These are phyloP conservation scores for Macrophomina tecta DNA, from an alignment of 2,329 filamentous ascomycete genomes.

Conservation along the genomic window DNA sequence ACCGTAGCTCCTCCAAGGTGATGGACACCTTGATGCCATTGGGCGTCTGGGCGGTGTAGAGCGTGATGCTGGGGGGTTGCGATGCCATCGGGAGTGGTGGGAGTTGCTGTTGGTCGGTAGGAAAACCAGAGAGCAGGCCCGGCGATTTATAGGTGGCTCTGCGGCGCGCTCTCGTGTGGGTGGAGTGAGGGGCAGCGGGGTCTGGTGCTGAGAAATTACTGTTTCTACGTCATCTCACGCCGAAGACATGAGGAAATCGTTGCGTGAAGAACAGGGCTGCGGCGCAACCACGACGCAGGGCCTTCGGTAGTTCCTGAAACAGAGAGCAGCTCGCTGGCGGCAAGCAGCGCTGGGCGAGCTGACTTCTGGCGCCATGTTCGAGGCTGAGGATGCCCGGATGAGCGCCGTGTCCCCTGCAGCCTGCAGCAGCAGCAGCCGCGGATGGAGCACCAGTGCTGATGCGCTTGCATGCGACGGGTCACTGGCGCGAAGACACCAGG, in stretches of 20 bases:
- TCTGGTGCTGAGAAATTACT: slow-evolving; percentile 20
- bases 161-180: slow-evolving; percentile 2
- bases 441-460: too few relatives aligned
- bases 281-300: background rate
- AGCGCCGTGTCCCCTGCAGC: too few relatives aligned
- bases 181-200: slow-evolving; percentile 26
- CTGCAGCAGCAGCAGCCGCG: too few relatives aligned
- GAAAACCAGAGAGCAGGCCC: background rate
- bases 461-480: too few relatives aligned
- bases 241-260: background rate
- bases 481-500: background rate
- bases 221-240: slow-evolving; percentile 14
- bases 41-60: slow-evolving; percentile 83
- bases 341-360: too few relatives aligned
- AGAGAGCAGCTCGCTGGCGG: background rate
- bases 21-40: slow-evolving; percentile 93
- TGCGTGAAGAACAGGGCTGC: background rate
- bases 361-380: too few relatives aligned
- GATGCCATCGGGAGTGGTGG: slow-evolving; percentile 25
- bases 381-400: too few relatives aligned
- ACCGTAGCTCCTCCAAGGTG: slow-evolving; percentile 77
- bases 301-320: background rate
- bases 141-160: slow-evolving; percentile 12
- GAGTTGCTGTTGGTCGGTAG: background rate
- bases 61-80: slow-evolving; percentile 60